These are phyloP conservation scores for Daldinia sp. DNA, from an alignment of 2,329 filamentous ascomycete species.

Conservation along the genomic window DNA sequence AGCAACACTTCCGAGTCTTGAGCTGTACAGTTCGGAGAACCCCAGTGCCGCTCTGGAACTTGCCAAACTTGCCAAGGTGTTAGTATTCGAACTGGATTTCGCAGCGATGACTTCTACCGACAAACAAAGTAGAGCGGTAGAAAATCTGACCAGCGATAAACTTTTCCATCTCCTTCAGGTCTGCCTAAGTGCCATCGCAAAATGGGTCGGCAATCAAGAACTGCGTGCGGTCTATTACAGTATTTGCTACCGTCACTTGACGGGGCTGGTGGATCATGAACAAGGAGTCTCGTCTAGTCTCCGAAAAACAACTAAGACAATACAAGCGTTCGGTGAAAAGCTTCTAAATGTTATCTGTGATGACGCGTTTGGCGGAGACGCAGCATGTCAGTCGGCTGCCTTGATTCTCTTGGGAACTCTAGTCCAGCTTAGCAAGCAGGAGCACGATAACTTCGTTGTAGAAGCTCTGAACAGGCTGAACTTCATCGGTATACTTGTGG, in stretches of 20 bases:
- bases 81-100: constrained; percentile 79
- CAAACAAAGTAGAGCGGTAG: constrained; percentile 61
- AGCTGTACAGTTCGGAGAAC: constrained; percentile 77
- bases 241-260: constrained; percentile 88
- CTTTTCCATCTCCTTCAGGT: constrained; percentile 92
- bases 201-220: constrained; percentile 75
- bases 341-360: constrained; percentile 91
- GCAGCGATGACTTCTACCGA: constrained; percentile 55
- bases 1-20: constrained; percentile 87
- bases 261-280: constrained; percentile 71
- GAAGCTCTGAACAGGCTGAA: constrained; percentile 87
- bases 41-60: constrained; percentile 79
- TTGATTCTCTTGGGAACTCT: constrained; percentile 85
- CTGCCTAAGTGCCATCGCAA: constrained; percentile 82
- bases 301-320: constrained; percentile 77
- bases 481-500: constrained; percentile 89
- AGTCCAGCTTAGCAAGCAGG: constrained; percentile 77
- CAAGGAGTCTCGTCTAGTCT: constrained; percentile 61
- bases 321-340: constrained; percentile 76
- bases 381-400: constrained; percentile 85
- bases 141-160: constrained; percentile 86
- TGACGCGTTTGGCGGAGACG: constrained; percentile 88
- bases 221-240: constrained; percentile 90
- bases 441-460: constrained; percentile 79
- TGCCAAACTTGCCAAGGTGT: constrained; percentile 77